Conservation (phyloP, 2,329 filamentous ascomycete genomes). For the Sporothrix curviconia region DNA sequence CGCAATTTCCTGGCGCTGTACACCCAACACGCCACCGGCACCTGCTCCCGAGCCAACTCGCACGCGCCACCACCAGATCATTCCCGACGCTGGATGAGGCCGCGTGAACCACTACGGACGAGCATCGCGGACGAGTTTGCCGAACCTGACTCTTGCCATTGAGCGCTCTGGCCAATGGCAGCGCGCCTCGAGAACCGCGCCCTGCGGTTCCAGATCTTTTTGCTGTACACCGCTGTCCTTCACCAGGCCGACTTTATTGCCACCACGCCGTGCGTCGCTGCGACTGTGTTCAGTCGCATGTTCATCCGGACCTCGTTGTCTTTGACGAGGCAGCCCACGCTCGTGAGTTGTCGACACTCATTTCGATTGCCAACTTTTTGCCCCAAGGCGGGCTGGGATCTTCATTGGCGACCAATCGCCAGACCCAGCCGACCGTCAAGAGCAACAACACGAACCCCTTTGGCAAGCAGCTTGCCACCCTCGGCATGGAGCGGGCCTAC, state of each 20-base stretch:
- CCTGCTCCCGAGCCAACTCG: conserved; percentile 20
- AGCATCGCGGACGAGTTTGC: conserved; percentile 28
- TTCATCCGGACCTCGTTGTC: conserved; percentile 77
- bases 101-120: conserved; percentile 36
- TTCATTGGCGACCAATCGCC: conserved; percentile 40
- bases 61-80: conserved; percentile 12
- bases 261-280: conserved; percentile 40
- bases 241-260: conserved; percentile 37
- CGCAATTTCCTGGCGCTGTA: conserved; percentile 33
- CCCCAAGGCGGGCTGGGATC: conserved; percentile 36
- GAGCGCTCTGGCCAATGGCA: conserved; percentile 21
- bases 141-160: conserved; percentile 33
- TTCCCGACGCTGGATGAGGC: conserved; percentile 38
- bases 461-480: conserved; percentile 21
- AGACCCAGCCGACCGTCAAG: conserved; percentile 37
- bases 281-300: conserved; percentile 35
- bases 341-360: conserved; percentile 39
- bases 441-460: conserved; percentile 16
- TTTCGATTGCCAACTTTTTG: conserved; percentile 38
- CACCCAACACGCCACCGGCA: not conserved
- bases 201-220: conserved; percentile 25
- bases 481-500: conserved; percentile 25
- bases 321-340: conserved; percentile 62
- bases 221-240: conserved; percentile 35
- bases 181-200: conserved; percentile 21